phyloP scores from a whole-genome alignment of 129 eudicot species.

The Cynara cardunculus region DNA sequence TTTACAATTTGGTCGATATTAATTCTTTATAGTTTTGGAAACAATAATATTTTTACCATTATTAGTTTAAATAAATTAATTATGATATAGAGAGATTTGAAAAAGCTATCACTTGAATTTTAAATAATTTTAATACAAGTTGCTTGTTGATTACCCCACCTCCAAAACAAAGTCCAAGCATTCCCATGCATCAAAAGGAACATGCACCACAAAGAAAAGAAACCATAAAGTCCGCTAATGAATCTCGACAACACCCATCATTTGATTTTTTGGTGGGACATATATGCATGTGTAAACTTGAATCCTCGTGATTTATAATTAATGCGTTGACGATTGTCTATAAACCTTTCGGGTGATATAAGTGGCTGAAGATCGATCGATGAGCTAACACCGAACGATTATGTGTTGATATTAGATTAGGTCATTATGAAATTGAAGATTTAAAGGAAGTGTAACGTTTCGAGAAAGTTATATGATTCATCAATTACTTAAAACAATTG shows the following conservation, averaged over 20 bases:
- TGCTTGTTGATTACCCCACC: slow-evolving; percentile 23
- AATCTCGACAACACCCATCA: background rate
- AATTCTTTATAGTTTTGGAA: background rate
- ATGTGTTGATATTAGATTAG: background rate
- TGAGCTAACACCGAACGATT: background rate
- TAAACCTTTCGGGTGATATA: background rate
- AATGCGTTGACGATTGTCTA: background rate
- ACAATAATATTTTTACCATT: background rate
- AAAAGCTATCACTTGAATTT: background rate
- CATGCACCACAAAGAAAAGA: background rate
- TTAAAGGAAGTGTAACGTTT: background rate
- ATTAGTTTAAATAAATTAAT: background rate
- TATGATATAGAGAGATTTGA: background rate
- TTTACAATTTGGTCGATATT: background rate
- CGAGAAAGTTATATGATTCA: background rate
- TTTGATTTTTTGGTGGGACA: background rate
- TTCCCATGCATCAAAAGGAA: slow-evolving; percentile 6
- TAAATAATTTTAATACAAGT: slow-evolving; percentile 2
- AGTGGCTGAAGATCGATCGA: background rate
- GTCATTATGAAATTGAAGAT: background rate
- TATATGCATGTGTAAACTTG: background rate
- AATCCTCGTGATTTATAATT: background rate
- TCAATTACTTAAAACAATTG: background rate
- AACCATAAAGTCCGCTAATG: background rate
- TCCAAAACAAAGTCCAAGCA: background rate